A percentile compares a stretch with the other conserved stretches of the same genome.
phyloP scores from a whole-genome alignment of 768 basidiomycete genomes.

The Hebeloma cylindrosporum region DNA sequence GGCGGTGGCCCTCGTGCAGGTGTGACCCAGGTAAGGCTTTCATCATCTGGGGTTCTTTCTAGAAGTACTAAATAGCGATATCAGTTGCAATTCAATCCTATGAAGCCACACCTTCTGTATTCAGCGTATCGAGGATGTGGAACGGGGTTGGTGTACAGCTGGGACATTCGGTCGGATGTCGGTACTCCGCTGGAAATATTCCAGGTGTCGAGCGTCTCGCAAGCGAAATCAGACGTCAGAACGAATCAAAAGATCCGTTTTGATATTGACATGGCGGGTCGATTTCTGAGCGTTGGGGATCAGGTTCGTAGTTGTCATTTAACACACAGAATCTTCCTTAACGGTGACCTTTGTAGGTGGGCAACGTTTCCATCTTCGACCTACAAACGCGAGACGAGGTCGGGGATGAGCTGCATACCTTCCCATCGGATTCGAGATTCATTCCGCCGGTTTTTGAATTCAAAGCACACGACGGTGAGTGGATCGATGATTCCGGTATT shows the following conservation, averaged over 20 bases:
- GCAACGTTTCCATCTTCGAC: constrained; percentile 60
- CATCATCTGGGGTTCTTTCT: not conserved
- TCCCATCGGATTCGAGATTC: not conserved
- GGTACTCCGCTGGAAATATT: constrained; percentile 42
- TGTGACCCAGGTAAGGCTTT: constrained; percentile 53
- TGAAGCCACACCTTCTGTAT: constrained; percentile 68
- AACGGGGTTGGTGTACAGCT: constrained; percentile 57
- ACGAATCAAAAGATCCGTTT: constrained; percentile 84
- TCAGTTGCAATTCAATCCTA: constrained; percentile 65
- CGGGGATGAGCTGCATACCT: not conserved
- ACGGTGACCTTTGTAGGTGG: constrained; percentile 41
- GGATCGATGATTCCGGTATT: not conserved
- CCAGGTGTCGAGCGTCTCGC: constrained; percentile 5
- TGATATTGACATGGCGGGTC: constrained; percentile 70
- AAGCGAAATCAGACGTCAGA: constrained; percentile 5
- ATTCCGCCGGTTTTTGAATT: constrained; percentile 38
- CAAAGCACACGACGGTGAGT: constrained; percentile 56
- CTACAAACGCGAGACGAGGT: constrained; percentile 24
- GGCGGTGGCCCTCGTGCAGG: constrained; percentile 52
- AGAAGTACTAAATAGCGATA: no score
- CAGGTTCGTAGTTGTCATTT: constrained; percentile 47
- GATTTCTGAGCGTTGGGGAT: constrained; percentile 63
- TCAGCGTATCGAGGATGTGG: constrained; percentile 72
- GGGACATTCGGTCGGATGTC: constrained; percentile 73
- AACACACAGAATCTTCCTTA: not conserved